Evolutionary conservation across 306 rosid genomes (phyloP).

Genomic region (Pterocarpus macrocarpus): DNA sequence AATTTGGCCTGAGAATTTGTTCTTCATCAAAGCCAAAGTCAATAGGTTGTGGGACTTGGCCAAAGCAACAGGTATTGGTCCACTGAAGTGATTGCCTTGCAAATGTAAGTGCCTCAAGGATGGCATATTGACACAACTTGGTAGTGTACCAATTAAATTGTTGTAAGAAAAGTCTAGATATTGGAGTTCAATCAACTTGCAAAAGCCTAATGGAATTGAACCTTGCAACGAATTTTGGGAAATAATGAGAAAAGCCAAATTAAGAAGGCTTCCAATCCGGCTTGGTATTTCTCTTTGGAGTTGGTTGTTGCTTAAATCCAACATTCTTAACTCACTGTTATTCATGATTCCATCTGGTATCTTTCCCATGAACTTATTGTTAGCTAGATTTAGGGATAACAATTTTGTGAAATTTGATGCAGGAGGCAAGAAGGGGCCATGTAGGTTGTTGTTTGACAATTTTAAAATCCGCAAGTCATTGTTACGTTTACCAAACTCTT

Average conservation of each 20-base stretch:
- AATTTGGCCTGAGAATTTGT: slow-evolving; percentile 35
- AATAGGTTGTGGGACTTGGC: not conserved
- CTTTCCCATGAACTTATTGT: slow-evolving; percentile 6
- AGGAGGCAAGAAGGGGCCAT: not conserved
- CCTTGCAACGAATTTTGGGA: slow-evolving; percentile 17
- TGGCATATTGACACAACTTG: not conserved
- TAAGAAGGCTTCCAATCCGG: slow-evolving; percentile 14
- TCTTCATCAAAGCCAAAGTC: slow-evolving; percentile 32
- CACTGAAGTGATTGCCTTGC: not conserved
- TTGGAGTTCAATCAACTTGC: not conserved
- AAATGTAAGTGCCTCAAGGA: not conserved
- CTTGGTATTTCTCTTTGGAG: slow-evolving; percentile 11
- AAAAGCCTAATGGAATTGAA: not conserved
- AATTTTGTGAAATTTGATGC: slow-evolving; percentile 18
- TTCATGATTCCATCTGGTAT: not conserved
- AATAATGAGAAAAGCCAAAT: slow-evolving; percentile 8
- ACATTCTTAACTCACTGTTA: not conserved
- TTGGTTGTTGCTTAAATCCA: slow-evolving; percentile 34
- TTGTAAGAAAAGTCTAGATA: not conserved
- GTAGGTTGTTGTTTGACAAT: slow-evolving; percentile 31
- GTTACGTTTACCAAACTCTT: not conserved
- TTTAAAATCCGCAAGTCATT: not conserved
- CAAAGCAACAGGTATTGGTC: not conserved
- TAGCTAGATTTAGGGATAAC: not conserved
- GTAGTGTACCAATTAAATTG: not conserved